A percentile compares a stretch with the other conserved stretches of the same genome.
These are phyloP conservation scores for Sextonia rubra DNA, from an alignment of 164 flowering plant species.

Conservation along the genomic window DNA sequence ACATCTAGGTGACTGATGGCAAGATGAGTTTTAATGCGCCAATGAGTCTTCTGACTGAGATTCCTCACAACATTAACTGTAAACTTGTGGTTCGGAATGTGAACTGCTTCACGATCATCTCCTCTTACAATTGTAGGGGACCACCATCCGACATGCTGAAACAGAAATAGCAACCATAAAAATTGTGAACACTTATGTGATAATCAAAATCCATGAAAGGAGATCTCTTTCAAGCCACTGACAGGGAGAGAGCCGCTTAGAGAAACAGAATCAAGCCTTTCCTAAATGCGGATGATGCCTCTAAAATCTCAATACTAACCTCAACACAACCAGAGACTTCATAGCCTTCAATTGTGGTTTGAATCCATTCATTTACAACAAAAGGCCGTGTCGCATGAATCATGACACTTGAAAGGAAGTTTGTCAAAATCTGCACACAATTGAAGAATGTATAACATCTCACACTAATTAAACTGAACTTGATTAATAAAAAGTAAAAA, in stretches of 20 bases:
- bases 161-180: slow-evolving; percentile 1
- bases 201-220: too few species aligned
- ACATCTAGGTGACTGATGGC: slow-evolving; percentile 96
- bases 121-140: slow-evolving; percentile 96
- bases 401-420: slow-evolving; percentile 93
- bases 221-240: too few species aligned
- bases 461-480: background rate
- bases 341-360: slow-evolving; percentile 94
- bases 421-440: slow-evolving; percentile 71
- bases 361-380: slow-evolving; percentile 89
- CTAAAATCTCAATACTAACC: slow-evolving; percentile 43
- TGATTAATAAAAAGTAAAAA: background rate
- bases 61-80: slow-evolving; percentile 91
- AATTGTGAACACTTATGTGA: background rate
- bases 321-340: slow-evolving; percentile 99
- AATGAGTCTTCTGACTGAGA: slow-evolving; percentile 93
- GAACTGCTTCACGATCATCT: slow-evolving; percentile 96
- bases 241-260: too few species aligned
- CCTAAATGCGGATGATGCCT: too few species aligned
- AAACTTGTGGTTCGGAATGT: slow-evolving; percentile 95
- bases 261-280: too few species aligned
- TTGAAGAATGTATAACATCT: background rate
- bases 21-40: slow-evolving; percentile 92
- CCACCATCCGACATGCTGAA: slow-evolving; percentile 99
- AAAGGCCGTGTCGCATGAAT: slow-evolving; percentile 95